These are phyloP conservation scores for Entophlyctis luteolus DNA, from an alignment of 192 early-diverging fungal genomes.

Conservation along the genomic window DNA sequence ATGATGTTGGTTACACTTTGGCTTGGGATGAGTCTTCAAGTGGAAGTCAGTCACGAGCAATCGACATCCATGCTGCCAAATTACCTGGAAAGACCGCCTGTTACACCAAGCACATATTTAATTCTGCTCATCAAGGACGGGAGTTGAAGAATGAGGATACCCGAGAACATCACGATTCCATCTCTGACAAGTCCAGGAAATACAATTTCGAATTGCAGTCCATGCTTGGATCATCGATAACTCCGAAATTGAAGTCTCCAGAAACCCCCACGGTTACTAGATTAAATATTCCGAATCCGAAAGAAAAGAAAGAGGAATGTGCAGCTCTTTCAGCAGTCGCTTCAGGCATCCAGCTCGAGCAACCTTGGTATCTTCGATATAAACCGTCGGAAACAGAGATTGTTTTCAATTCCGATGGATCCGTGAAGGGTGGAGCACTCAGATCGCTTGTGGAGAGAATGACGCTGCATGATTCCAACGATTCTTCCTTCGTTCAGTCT, in stretches of 20 bases:
- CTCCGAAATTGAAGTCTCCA: not conserved
- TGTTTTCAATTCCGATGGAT: constrained; percentile 62
- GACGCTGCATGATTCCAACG: constrained; percentile 64
- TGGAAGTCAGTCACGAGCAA: not conserved
- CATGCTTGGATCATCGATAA: not conserved
- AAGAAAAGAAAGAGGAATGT: not conserved
- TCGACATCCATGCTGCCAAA: not conserved
- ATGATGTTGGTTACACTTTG: constrained; percentile 36
- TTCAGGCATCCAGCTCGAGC: not conserved
- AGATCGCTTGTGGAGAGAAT: constrained; percentile 67
- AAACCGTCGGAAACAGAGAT: constrained; percentile 58
- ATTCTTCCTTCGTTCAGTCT: constrained; percentile 77
- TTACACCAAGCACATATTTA: too few species aligned
- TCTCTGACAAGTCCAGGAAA: not conserved
- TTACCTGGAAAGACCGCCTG: not conserved
- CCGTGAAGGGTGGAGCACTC: constrained; percentile 68
- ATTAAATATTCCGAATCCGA: not conserved
- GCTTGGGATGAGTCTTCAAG: not conserved
- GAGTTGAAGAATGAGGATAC: not conserved
- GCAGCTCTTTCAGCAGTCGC: not conserved
- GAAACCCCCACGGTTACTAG: not conserved
- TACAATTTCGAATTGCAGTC: not conserved
- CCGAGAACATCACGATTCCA: not conserved
- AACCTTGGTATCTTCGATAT: constrained; percentile 52
- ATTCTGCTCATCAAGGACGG: not conserved